Percentiles rank a stretch among this genome's conserved stretches.
Conservation (phyloP, 148 eudicot genomes). For the Bassia scoparia region DNA sequence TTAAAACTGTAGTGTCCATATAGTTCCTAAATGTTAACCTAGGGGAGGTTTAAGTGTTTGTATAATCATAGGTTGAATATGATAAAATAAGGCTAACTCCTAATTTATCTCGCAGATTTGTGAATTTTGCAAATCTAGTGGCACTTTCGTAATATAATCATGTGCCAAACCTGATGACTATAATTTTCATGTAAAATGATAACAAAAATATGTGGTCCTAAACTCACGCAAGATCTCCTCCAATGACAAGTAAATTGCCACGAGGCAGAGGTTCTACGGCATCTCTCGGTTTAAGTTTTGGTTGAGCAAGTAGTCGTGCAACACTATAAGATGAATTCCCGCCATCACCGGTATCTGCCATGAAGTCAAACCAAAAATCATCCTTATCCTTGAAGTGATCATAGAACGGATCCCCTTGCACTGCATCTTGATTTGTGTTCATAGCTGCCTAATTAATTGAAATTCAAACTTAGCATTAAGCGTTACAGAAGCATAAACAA, state of each 20-base stretch:
- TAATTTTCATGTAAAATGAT: not conserved
- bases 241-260: conserved; percentile 73
- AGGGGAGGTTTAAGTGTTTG: no score
- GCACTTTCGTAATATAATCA: no score
- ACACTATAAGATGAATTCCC: conserved; percentile 89
- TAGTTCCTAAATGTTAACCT: no score
- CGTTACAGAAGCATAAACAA: not conserved
- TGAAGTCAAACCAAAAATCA: conserved; percentile 92
- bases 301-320: conserved; percentile 92
- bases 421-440: conserved; percentile 63
- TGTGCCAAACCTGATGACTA: not conserved
- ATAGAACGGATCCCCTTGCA: conserved; percentile 68
- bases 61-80: no score
- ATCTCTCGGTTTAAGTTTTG: conserved; percentile 39
- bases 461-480: conserved; percentile 2
- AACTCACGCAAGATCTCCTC: conserved; percentile 99
- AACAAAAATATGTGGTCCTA: not conserved
- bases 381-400: conserved; percentile 76
- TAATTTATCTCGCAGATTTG: no score
- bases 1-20: no score
- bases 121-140: no score
- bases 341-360: conserved; percentile 99
- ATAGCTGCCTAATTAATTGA: conserved; percentile 72
- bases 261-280: conserved; percentile 52
- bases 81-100: no score